phyloP scores from a whole-genome alignment of 2,329 filamentous ascomycete species.

The Aureobasidium sp. region DNA sequence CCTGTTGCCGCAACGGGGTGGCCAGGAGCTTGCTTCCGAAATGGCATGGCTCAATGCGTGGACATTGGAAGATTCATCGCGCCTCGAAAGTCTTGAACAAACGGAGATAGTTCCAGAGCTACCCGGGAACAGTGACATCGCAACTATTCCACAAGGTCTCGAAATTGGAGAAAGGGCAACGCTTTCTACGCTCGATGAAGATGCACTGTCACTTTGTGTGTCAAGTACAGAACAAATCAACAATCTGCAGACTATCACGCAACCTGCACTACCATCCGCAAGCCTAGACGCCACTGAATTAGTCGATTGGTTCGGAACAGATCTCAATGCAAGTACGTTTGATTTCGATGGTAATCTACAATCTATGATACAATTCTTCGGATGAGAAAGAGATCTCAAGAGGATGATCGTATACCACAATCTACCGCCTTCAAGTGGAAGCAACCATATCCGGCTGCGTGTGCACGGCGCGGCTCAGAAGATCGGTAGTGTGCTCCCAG shows the following conservation, averaged over 20 bases:
- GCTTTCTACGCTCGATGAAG: background rate
- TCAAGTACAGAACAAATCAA: background rate
- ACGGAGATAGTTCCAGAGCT: background rate
- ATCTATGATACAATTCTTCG: background rate
- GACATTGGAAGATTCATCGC: background rate
- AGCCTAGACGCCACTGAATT: background rate
- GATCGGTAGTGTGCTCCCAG: constrained; percentile 16
- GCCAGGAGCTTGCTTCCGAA: background rate
- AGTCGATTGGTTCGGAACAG: background rate
- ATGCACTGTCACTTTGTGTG: no score
- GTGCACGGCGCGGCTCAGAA: constrained; percentile 6
- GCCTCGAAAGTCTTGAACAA: background rate
- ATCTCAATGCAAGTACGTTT: background rate
- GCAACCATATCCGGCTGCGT: background rate
- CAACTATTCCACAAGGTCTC: background rate
- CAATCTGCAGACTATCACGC: background rate
- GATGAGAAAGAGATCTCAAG: background rate
- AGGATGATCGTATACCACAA: no score
- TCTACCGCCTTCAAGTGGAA: background rate
- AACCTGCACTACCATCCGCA: background rate
- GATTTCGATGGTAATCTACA: background rate
- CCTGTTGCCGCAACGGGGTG: background rate
- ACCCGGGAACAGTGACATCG: no score
- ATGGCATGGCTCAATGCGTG: background rate
- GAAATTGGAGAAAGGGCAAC: background rate